Conservation (phyloP, 164 flowering plant genomes). For the Paratinospora sagittata region DNA sequence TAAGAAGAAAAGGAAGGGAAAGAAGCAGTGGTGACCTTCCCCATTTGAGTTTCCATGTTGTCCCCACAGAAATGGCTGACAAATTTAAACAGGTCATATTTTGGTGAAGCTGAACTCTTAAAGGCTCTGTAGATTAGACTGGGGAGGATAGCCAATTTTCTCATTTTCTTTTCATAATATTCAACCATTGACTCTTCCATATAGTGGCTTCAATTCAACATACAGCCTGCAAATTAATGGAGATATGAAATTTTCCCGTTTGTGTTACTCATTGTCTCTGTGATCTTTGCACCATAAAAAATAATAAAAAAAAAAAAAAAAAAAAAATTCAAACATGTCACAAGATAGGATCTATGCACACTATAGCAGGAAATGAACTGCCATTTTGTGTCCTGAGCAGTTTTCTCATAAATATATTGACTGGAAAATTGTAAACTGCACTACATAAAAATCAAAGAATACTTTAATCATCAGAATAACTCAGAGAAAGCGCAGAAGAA, state of each 20-base stretch:
- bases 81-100: not conserved
- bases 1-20: slow-evolving; percentile 85
- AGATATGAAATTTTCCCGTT: not conserved
- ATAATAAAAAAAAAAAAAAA: too few relatives aligned
- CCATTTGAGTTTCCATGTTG: not conserved
- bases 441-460: not conserved
- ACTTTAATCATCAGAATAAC: not conserved
- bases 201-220: not conserved
- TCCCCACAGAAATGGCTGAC: not conserved
- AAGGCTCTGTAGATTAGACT: not conserved
- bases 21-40: slow-evolving; percentile 62
- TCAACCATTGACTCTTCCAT: not conserved
- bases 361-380: not conserved
- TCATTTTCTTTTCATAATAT: not conserved
- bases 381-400: not conserved
- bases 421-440: too few relatives aligned
- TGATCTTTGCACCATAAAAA: not conserved
- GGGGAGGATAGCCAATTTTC: not conserved
- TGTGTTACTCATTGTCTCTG: not conserved
- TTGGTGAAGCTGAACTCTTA: not conserved
- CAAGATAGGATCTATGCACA: not conserved
- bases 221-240: not conserved
- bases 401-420: not conserved
- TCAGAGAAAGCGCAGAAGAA: slow-evolving; percentile 57
- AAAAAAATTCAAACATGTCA: not conserved